Conservation (phyloP, 305 asterid species). For the Ilex paraguariensis region DNA sequence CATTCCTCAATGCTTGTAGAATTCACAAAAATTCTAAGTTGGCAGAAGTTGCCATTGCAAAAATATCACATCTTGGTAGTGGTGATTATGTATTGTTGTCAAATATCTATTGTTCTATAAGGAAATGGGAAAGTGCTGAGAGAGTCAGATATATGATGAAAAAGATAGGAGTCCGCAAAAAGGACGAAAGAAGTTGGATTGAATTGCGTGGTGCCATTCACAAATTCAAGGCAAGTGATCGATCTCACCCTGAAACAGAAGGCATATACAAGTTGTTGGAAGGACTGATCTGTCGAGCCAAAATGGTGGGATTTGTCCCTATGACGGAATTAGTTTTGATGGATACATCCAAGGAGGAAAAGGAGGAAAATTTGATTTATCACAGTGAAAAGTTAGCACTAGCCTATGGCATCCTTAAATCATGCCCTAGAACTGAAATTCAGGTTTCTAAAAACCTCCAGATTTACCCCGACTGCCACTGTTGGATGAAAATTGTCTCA, state of each 20-base stretch:
- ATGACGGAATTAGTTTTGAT: constrained; percentile 55
- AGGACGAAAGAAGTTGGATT: constrained; percentile 69
- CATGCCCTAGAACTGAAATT: constrained; percentile 66
- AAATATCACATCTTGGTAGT: constrained; percentile 49
- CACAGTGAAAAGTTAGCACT: constrained; percentile 81
- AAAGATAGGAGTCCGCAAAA: constrained; percentile 50
- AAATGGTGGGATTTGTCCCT: constrained; percentile 52
- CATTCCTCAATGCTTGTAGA: constrained; percentile 57
- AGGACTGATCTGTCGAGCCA: constrained; percentile 39
- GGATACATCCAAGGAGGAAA: constrained; percentile 82
- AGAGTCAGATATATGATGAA: constrained; percentile 46
- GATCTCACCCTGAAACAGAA: constrained; percentile 52
- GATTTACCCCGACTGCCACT: constrained; percentile 72
- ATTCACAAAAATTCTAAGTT: constrained; percentile 49
- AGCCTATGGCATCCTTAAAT: constrained; percentile 57
- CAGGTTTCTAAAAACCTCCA: constrained; percentile 62
- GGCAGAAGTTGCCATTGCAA: constrained; percentile 43
- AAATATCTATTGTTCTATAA: constrained; percentile 56
- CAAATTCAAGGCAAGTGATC: constrained; percentile 57
- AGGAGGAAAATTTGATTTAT: constrained; percentile 60
- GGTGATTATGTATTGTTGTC: constrained; percentile 68
- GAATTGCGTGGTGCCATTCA: constrained; percentile 50
- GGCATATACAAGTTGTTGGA: constrained; percentile 49
- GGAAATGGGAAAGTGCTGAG: constrained; percentile 64
- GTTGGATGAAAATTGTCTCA: constrained; percentile 72